Conservation (phyloP, 768 basidiomycete species). For the Xanthoconium purpureum region DNA sequence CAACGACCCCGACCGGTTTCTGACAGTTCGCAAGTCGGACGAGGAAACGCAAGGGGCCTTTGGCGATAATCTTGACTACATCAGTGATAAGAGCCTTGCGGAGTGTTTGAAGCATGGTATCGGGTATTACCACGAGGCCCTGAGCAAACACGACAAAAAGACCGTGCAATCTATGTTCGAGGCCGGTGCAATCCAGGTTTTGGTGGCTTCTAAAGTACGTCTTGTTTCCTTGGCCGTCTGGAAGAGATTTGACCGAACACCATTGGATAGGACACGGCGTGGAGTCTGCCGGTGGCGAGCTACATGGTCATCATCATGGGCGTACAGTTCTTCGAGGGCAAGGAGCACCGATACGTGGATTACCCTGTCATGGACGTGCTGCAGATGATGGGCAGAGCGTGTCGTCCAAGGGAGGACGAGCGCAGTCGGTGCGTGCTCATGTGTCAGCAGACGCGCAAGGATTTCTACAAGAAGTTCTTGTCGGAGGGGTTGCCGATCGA, state of each 20-base stretch:
- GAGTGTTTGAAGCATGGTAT: constrained; percentile 88
- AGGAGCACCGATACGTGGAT: constrained; percentile 96
- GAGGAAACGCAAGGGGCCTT: constrained; percentile 64
- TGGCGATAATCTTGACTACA: constrained; percentile 52
- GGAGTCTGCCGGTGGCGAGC: constrained; percentile 90
- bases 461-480: constrained; percentile 99
- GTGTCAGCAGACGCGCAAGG: constrained; percentile 97
- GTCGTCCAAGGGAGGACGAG: constrained; percentile 83
- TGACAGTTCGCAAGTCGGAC: constrained; percentile 82
- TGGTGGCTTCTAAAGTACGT: constrained; percentile 88
- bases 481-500: constrained; percentile 97
- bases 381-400: constrained; percentile 99
- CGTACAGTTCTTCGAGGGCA: constrained; percentile 95
- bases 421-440: constrained; percentile 93
- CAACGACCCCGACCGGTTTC: constrained; percentile 78
- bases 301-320: constrained; percentile 99
- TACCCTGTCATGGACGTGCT: constrained; percentile 98
- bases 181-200: constrained; percentile 90
- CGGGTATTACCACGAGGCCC: constrained; percentile 93
- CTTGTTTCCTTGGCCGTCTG: neutral
- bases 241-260: neutral
- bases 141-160: constrained; percentile 87
- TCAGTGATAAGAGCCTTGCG: constrained; percentile 69
- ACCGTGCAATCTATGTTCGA: constrained; percentile 92
- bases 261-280: constrained; percentile 76